Percentiles rank a stretch among this genome's conserved stretches.
Conservation (phyloP, 345 rosid genomes). For the Sonneratia alba region DNA sequence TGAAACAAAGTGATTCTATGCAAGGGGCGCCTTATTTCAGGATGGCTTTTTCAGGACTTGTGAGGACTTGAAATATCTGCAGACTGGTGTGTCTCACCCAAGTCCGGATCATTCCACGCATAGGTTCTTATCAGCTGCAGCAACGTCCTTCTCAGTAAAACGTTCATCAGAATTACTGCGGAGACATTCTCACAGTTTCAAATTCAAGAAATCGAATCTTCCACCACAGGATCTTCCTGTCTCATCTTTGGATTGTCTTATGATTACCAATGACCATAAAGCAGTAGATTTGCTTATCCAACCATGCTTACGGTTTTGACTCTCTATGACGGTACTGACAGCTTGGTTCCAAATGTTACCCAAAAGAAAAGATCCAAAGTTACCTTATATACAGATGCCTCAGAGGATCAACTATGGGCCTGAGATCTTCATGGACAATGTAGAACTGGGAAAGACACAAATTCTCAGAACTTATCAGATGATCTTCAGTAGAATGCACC, state of each 20-base stretch:
- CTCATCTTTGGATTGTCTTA: too few species aligned
- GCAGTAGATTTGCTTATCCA: not conserved
- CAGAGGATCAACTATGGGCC: not conserved
- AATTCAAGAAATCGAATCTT: not conserved
- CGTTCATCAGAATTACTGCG: not conserved
- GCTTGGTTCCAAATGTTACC: not conserved
- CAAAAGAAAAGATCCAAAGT: not conserved
- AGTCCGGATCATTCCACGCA: not conserved
- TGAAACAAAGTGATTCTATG: not conserved
- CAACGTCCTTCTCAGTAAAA: not conserved
- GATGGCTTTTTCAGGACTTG: slow-evolving; percentile 1
- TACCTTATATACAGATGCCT: not conserved
- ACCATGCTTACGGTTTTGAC: not conserved
- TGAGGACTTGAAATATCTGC: too few species aligned
- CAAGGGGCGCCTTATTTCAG: not conserved
- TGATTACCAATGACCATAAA: not conserved
- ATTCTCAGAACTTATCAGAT: not conserved
- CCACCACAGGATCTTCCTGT: not conserved
- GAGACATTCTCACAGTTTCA: not conserved
- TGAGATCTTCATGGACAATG: not conserved
- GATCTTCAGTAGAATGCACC: not conserved
- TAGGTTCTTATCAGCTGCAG: not conserved
- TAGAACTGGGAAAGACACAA: not conserved
- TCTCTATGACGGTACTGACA: not conserved
- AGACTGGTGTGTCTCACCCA: not conserved